These are phyloP conservation scores for Talaromyces sp. DNA, from an alignment of 2,329 filamentous ascomycete species.

Conservation along the genomic window DNA sequence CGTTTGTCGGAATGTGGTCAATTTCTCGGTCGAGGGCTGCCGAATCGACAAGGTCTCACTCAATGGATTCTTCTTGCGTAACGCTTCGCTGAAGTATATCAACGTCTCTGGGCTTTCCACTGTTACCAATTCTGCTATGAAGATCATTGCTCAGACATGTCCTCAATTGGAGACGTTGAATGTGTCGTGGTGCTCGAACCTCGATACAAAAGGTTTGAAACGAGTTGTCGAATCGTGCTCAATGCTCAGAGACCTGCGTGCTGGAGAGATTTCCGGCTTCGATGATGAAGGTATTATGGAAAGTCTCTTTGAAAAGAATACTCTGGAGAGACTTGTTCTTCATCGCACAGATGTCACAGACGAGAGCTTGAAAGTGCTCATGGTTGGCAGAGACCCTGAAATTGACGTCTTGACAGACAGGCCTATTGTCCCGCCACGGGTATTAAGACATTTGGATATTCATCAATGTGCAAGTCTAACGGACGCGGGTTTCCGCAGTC, in stretches of 20 bases:
- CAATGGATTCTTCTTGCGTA: constrained; percentile 74
- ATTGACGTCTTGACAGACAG: constrained; percentile 76
- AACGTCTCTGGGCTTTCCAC: constrained; percentile 79
- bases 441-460: constrained; percentile 78
- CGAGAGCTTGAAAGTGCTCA: constrained; percentile 66
- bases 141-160: constrained; percentile 77
- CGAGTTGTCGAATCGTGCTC: constrained; percentile 70
- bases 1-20: constrained; percentile 80
- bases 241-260: constrained; percentile 73
- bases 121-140: constrained; percentile 76
- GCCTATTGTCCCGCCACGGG: constrained; percentile 72
- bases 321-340: constrained; percentile 75
- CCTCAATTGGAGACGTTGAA: constrained; percentile 79
- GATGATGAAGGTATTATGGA: constrained; percentile 69
- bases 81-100: constrained; percentile 73
- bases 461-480: constrained; percentile 75
- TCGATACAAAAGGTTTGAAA: constrained; percentile 73
- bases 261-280: constrained; percentile 77
- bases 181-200: constrained; percentile 86
- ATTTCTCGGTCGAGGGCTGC: constrained; percentile 85
- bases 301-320: constrained; percentile 75
- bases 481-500: constrained; percentile 63
- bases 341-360: constrained; percentile 76
- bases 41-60: constrained; percentile 76
- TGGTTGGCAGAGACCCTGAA: constrained; percentile 72